phyloP scores from a whole-genome alignment of 306 rosid genomes.

The Macrotyloma uniflorum region DNA sequence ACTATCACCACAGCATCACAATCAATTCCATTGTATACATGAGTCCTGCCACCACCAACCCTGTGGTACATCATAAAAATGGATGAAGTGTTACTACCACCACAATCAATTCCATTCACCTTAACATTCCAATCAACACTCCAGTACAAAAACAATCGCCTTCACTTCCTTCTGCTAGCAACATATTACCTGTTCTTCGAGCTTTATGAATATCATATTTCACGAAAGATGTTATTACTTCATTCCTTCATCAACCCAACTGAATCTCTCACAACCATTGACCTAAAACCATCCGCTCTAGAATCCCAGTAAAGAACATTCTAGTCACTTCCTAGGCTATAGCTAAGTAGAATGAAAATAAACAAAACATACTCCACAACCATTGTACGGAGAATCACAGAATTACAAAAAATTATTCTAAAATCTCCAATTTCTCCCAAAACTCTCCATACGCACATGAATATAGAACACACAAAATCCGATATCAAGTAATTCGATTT shows the following conservation, averaged over 20 bases:
- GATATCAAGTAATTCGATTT: slow-evolving; percentile 6
- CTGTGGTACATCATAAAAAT: background rate
- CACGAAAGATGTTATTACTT: background rate
- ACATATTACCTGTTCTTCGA: background rate
- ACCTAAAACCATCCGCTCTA: slow-evolving; percentile 1
- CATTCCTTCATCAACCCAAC: slow-evolving; percentile 13
- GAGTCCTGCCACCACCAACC: slow-evolving; percentile 1
- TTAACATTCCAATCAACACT: slow-evolving; percentile 19
- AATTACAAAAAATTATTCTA: background rate
- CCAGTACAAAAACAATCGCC: slow-evolving; percentile 10
- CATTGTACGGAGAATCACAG: slow-evolving; percentile 1
- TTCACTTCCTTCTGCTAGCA: slow-evolving; percentile 6
- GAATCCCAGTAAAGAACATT: background rate
- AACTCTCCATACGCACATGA: background rate
- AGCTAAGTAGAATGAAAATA: background rate
- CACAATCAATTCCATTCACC: slow-evolving; percentile 9
- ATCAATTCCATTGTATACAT: background rate
- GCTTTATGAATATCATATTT: background rate
- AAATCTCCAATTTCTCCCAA: slow-evolving; percentile 11
- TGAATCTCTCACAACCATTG: slow-evolving; percentile 17
- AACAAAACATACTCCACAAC: background rate
- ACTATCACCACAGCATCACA: no score
- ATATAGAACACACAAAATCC: slow-evolving; percentile 7
- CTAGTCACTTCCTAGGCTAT: background rate
- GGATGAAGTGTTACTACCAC: slow-evolving; percentile 12